Evolutionary conservation across 345 rosid species (phyloP).

Genomic region (Lepidium didymum): DNA sequence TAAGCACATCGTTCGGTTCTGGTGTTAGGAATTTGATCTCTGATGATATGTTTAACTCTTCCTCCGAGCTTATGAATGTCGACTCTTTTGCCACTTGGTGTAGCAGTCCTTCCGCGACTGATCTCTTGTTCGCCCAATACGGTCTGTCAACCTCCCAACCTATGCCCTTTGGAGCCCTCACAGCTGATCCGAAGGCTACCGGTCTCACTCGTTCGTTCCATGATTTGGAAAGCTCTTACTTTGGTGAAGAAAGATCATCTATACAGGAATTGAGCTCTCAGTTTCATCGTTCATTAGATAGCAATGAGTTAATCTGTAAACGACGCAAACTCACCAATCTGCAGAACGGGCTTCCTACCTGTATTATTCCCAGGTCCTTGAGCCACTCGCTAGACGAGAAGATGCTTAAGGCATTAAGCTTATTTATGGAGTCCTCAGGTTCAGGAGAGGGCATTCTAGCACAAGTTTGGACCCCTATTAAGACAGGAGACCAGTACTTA

Average conservation of each 20-base stretch:
- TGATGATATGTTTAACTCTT: slow-evolving; percentile 43
- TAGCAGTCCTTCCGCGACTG: slow-evolving; percentile 41
- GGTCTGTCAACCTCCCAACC: slow-evolving; percentile 38
- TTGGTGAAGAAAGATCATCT: slow-evolving; percentile 39
- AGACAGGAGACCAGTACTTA: slow-evolving; percentile 50
- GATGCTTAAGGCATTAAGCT: slow-evolving; percentile 79
- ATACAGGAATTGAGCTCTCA: slow-evolving; percentile 29
- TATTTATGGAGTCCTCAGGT: slow-evolving; percentile 62
- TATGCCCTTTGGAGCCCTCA: slow-evolving; percentile 36
- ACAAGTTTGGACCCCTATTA: slow-evolving; percentile 80
- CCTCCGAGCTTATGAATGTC: slow-evolving; percentile 57
- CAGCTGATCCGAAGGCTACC: slow-evolving; percentile 26
- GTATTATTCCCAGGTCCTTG: slow-evolving; percentile 38
- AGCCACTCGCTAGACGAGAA: slow-evolving; percentile 60
- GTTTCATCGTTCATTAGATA: slow-evolving; percentile 19
- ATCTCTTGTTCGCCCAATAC: slow-evolving; percentile 40
- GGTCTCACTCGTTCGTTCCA: slow-evolving; percentile 15
- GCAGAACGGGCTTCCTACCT: slow-evolving; percentile 22
- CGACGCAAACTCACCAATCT: slow-evolving; percentile 18
- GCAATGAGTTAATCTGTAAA: slow-evolving; percentile 21
- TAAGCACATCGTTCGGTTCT: slow-evolving; percentile 38
- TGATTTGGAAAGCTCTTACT: slow-evolving; percentile 35
- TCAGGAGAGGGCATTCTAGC: slow-evolving; percentile 80
- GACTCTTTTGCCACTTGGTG: slow-evolving; percentile 64
- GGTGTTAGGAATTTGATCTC: slow-evolving; percentile 32